Evolutionary conservation across 1,284 basidiomycete genomes (phyloP).

Genomic region (Leccinum angustisporum): DNA sequence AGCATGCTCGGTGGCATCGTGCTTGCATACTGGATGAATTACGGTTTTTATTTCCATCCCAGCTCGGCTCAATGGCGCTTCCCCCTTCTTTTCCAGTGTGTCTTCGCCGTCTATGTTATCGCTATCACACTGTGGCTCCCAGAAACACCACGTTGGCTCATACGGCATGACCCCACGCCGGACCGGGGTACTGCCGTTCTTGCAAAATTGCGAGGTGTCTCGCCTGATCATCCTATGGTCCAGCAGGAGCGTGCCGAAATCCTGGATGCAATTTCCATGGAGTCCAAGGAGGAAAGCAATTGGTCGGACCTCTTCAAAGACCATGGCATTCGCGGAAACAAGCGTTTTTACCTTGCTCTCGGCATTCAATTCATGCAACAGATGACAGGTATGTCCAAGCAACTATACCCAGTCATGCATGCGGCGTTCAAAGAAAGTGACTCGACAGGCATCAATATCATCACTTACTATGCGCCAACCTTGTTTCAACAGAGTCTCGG

Average conservation of each 20-base stretch:
- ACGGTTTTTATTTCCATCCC: conserved; percentile 17
- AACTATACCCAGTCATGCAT: not conserved
- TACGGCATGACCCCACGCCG: conserved; percentile 13
- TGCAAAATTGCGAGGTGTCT: conserved; percentile 14
- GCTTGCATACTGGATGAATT: conserved; percentile 20
- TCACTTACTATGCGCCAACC: conserved; percentile 19
- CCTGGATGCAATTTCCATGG: conserved; percentile 12
- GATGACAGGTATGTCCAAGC: conserved; percentile 12
- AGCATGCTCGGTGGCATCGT: conserved; percentile 16
- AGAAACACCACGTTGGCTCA: conserved; percentile 19
- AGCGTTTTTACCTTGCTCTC: conserved; percentile 17
- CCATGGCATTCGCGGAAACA: conserved; percentile 12
- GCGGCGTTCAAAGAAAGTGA: not conserved
- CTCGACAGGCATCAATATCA: conserved; percentile 15
- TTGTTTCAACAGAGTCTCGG: conserved; percentile 15
- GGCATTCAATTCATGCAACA: conserved; percentile 21
- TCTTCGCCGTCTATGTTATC: conserved; percentile 18
- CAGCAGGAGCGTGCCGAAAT: conserved; percentile 14
- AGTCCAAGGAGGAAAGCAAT: conserved; percentile 12
- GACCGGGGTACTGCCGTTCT: conserved; percentile 15
- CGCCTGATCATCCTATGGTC: conserved; percentile 6
- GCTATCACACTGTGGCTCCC: conserved; percentile 16
- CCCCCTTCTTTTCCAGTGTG: conserved; percentile 16
- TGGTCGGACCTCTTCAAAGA: conserved; percentile 18
- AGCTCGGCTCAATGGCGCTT: conserved; percentile 17